Base-by-base conservation (phyloP, 177 flowering plant species). In the Tripterygium wilfordii region DNA sequence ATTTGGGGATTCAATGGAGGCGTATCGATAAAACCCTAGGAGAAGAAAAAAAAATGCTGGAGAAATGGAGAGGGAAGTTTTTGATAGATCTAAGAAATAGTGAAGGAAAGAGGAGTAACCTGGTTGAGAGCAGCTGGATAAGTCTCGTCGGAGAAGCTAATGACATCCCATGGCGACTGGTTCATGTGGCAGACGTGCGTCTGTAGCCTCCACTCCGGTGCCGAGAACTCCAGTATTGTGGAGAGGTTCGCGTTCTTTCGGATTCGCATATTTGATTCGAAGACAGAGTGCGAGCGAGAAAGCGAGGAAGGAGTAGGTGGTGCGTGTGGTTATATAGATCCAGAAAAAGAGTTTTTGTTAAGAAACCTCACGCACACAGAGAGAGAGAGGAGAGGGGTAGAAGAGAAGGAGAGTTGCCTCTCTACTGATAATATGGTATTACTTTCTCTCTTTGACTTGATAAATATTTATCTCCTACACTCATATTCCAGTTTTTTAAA, bases 101-200 rank as follows among this genome's bases (percentile, higher is more conserved):
- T 5, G 44, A 40, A 13, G 10, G 25, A 25, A 25, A 27, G 19
- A 14, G 4, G 10, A 54, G 50, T 47, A 12, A 68, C 72, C 65
- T 64, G 65, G 51, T 28, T 15, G 49, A 18, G 49, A 13, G n/a
- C n/a, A 42, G 53, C 33, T 19, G 44, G 45, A 41, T 15, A 18
- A 16, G 33, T 15, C 28, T 20, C 43, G 7, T 43, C 21, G 23
- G 65, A 15, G 61, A 81, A 65, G 7, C 68, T 20, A 30, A 72
- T 62, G 48, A 76, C 79, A 68, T 85, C 89, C 94, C 94, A 85
- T 23, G 83, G 86, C 16, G 88, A 79, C 53, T 66, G 82, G 61
- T 79, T 85, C 27, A 82, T 74, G 68, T 77, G 67, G 60, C 88
- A 79, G 13, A 66, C 57, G 53, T 43, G 53, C 22, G 65, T 22